phyloP scores from a whole-genome alignment of 208 protist genomes.

The Crithidia brevicula region DNA sequence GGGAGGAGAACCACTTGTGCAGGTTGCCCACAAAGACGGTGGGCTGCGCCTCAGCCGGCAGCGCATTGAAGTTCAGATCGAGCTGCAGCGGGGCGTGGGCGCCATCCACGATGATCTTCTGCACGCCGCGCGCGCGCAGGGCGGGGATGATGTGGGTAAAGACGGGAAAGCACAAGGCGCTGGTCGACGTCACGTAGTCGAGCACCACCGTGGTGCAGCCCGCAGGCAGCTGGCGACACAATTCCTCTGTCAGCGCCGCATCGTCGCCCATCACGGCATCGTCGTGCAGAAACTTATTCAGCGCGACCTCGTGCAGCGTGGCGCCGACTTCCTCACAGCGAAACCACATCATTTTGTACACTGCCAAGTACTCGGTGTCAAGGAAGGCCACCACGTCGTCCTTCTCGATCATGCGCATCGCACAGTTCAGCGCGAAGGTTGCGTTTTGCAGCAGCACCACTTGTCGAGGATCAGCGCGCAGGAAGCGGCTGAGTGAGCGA shows the following conservation, averaged over 20 bases:
- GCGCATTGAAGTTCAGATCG: slow-evolving; percentile 69
- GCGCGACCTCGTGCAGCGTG: slow-evolving; percentile 59
- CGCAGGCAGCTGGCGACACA: slow-evolving; percentile 64
- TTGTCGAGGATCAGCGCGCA: slow-evolving; percentile 74
- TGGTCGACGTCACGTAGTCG: slow-evolving; percentile 91
- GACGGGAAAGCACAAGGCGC: slow-evolving; percentile 75
- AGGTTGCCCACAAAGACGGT: slow-evolving; percentile 87
- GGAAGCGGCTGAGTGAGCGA: slow-evolving; percentile 64
- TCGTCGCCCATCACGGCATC: slow-evolving; percentile 72
- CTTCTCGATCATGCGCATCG: slow-evolving; percentile 69
- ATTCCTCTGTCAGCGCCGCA: slow-evolving; percentile 52
- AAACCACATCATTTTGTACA: slow-evolving; percentile 93
- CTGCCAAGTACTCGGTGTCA: slow-evolving; percentile 85
- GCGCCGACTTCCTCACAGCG: slow-evolving; percentile 78
- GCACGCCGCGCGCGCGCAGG: slow-evolving; percentile 64
- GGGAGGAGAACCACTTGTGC: slow-evolving; percentile 92
- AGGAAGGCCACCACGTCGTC: slow-evolving; percentile 83
- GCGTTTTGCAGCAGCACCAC: slow-evolving; percentile 92
- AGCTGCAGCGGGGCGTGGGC: slow-evolving; percentile 86
- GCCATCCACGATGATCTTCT: slow-evolving; percentile 90
- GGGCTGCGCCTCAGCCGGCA: slow-evolving; percentile 56
- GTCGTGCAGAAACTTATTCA: slow-evolving; percentile 69
- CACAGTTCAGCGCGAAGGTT: slow-evolving; percentile 89
- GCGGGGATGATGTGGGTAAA: slow-evolving; percentile 84
- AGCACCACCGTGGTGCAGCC: slow-evolving; percentile 81